Percentiles rank a stretch among this genome's conserved stretches.
Evolutionary conservation across 73 alveolate genomes (phyloP).

Genomic region (Loxodes magnus): DNA sequence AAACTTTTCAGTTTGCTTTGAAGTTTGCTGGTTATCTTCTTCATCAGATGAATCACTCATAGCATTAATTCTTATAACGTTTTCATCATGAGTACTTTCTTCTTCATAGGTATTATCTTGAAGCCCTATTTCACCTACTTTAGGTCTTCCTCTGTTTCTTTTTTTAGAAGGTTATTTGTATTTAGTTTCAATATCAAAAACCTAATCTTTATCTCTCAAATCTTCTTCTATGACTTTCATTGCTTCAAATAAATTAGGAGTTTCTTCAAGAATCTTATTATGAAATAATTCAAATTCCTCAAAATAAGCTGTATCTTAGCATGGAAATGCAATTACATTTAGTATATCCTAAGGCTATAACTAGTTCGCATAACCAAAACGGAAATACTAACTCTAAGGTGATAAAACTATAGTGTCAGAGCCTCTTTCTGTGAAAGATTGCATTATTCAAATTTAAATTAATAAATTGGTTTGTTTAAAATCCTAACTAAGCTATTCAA

Average conservation of each 20-base stretch:
- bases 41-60: constrained; percentile 28
- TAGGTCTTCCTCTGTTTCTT: constrained; percentile 46
- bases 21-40: constrained; percentile 48
- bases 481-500: too few relatives aligned
- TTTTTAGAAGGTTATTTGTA: constrained; percentile 18
- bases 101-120: too few relatives aligned
- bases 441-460: too few relatives aligned
- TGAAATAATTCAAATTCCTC: not conserved
- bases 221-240: constrained; percentile 28
- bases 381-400: too few relatives aligned
- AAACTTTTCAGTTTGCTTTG: constrained; percentile 11
- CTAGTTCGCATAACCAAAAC: constrained; percentile 64
- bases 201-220: constrained; percentile 15
- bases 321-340: constrained; percentile 53
- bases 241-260: constrained; percentile 26
- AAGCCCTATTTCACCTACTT: too few relatives aligned
- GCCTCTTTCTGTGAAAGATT: too few relatives aligned
- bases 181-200: constrained; percentile 33
- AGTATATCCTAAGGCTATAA: constrained; percentile 62
- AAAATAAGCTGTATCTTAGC: not conserved
- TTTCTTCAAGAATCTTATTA: constrained; percentile 13
- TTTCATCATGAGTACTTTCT: too few relatives aligned
- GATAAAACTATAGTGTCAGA: too few relatives aligned
- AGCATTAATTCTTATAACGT: constrained; percentile 33
- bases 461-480: too few relatives aligned